Percentiles rank a stretch among this genome's conserved stretches.
Evolutionary conservation across 2,329 filamentous ascomycete genomes (phyloP).

Genomic region (Colletotrichum sp.): DNA sequence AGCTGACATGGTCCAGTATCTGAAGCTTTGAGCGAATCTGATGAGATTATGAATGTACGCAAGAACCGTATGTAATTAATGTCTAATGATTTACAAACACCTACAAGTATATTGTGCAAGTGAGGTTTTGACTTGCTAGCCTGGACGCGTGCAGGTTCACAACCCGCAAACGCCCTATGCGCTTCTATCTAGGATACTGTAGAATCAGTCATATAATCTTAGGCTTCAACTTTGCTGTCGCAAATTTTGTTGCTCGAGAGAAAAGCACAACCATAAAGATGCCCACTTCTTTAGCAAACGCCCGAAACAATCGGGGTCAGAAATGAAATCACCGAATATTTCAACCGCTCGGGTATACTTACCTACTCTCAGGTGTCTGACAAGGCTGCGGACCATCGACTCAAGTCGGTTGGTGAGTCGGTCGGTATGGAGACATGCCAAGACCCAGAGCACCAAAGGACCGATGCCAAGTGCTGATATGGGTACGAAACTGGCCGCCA

Average conservation of each 20-base stretch:
- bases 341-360: neutral
- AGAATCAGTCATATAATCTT: neutral
- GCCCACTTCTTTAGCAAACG: neutral
- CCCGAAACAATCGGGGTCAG: neutral
- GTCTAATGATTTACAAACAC: neutral
- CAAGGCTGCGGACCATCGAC: neutral
- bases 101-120: neutral
- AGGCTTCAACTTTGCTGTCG: neutral
- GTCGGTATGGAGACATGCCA: neutral
- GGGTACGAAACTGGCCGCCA: neutral
- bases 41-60: neutral
- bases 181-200: neutral
- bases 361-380: neutral
- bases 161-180: neutral
- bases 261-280: neutral
- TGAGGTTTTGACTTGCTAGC: neutral
- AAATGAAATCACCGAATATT: neutral
- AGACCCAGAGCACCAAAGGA: neutral
- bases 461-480: neutral
- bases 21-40: neutral
- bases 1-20: neutral
- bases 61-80: neutral
- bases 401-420: neutral
- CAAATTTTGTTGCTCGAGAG: neutral
- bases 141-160: neutral